Conservation (phyloP, 345 rosid species). For the sweet orange (Citrus sinensis) region DNA sequence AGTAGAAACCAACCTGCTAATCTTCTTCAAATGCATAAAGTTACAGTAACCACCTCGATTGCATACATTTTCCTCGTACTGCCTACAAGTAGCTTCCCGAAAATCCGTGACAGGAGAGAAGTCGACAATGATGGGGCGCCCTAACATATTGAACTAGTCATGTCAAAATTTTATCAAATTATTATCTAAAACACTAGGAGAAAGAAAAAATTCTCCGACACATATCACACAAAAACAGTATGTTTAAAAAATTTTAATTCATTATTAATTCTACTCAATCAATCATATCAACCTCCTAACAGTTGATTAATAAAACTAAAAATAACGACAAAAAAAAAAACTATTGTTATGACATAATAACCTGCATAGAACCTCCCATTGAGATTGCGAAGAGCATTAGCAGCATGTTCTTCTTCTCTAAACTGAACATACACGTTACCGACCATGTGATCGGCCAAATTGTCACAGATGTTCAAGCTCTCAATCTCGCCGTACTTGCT, state of each 20-base stretch:
- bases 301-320: too few relatives aligned
- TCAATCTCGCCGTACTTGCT: slow-evolving; percentile 51
- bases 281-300: too few relatives aligned
- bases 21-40: slow-evolving; percentile 63
- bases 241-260: too few relatives aligned
- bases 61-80: slow-evolving; percentile 58
- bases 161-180: not conserved
- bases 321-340: too few relatives aligned
- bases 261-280: not conserved
- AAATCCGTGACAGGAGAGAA: slow-evolving; percentile 55
- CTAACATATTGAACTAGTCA: slow-evolving; percentile 16
- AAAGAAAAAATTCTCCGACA: not conserved
- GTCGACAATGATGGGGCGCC: slow-evolving; percentile 51
- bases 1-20: slow-evolving; percentile 33
- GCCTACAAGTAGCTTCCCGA: slow-evolving; percentile 61
- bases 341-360: not conserved
- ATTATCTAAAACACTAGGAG: not conserved
- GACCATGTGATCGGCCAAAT: slow-evolving; percentile 63
- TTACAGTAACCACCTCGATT: slow-evolving; percentile 62
- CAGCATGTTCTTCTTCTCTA: slow-evolving; percentile 62
- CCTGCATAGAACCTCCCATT: slow-evolving; percentile 53
- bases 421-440: slow-evolving; percentile 65
- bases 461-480: slow-evolving; percentile 53
- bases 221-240: too few relatives aligned
- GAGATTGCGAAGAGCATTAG: slow-evolving; percentile 41